Percentiles rank a stretch among this genome's conserved stretches.
phyloP scores from a whole-genome alignment of 352 stramenopile species.

The Pythium monospermum region DNA sequence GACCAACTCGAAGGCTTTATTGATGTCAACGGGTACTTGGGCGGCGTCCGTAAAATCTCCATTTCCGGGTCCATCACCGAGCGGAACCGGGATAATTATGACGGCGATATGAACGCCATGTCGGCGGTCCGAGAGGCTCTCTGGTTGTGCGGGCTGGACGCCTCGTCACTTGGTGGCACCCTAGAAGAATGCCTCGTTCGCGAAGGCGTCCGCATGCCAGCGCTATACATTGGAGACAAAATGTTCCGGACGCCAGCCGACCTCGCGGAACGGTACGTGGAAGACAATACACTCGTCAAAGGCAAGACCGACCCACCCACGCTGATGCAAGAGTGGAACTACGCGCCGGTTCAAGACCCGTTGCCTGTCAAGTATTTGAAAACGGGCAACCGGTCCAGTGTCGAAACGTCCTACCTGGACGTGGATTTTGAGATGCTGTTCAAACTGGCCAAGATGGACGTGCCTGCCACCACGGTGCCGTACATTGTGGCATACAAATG shows the following conservation, averaged over 20 bases:
- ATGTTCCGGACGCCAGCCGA: background rate
- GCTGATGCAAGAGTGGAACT: constrained; percentile 6
- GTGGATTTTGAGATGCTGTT: background rate
- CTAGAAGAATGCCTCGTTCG: background rate
- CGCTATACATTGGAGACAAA: constrained; percentile 3
- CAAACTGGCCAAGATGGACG: background rate
- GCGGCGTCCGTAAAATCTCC: background rate
- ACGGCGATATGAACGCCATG: constrained; percentile 5
- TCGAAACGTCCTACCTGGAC: background rate
- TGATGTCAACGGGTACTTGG: constrained; percentile 2
- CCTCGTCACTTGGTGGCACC: background rate
- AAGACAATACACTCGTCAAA: constrained; percentile 6
- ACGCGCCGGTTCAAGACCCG: background rate
- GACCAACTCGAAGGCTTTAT: background rate
- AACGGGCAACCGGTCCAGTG: background rate
- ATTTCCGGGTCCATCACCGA: constrained; percentile 5
- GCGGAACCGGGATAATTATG: constrained; percentile 5
- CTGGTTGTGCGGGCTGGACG: background rate
- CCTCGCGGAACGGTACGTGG: background rate
- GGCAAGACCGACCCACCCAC: too few relatives aligned
- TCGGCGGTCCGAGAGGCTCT: constrained; percentile 3
- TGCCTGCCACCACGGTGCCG: background rate
- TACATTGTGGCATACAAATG: constrained; percentile 3
- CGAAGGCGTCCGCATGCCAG: background rate
- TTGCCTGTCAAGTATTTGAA: background rate